Base-by-base conservation (phyloP, 208 protist species). In the Sergeia podlipaevii region DNA sequence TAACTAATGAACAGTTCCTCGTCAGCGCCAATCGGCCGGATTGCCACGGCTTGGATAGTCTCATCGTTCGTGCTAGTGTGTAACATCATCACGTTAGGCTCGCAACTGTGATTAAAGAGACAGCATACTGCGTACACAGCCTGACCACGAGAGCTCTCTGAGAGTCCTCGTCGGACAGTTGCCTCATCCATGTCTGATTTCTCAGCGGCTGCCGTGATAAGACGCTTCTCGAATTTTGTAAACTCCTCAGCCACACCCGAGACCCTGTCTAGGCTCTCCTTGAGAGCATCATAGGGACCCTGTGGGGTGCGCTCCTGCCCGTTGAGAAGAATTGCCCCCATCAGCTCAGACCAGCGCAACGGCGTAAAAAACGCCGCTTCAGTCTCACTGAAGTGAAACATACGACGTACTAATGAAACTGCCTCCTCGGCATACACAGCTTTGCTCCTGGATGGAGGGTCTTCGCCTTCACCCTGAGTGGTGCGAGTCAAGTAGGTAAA, bases 21-120 rank as follows among this genome's bases (percentile, higher is more conserved):
- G 4, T 74, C 77, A 2, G 49, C 51, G 10, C 46, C 51, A 37
- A 85, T 71, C 45, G 89, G 74, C 15, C 80, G 74, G 34, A 88
- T 65, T n/a, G 79, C 67, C 32, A 65, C 46, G n/a, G 77, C 77
- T 8, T 64, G 28, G 21, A 93, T 65, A 39, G 66, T 86, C 58
- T 85, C 86, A 54, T 93, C 77, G 36, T 73, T 73, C 30, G 20
- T 32, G 6, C 17, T 27, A n/a, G 58, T 51, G 63, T 89, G 80
- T 18, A 76, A 46, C 30, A 89, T 80, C 38, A 74, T 58, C 10
- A 90, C 11, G 53, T 90, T 93, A 8, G 86, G 77, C 13, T 82
- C 77, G 42, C 86, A 93, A 13, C 67, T 77, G 54, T 93, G 86
- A 39, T 89, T 93, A 49, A 90, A 87, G 46, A 89, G 74, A 39